Evolutionary conservation across 2,329 filamentous ascomycete species (phyloP).

Genomic region (Simplicillium aogashimaense): DNA sequence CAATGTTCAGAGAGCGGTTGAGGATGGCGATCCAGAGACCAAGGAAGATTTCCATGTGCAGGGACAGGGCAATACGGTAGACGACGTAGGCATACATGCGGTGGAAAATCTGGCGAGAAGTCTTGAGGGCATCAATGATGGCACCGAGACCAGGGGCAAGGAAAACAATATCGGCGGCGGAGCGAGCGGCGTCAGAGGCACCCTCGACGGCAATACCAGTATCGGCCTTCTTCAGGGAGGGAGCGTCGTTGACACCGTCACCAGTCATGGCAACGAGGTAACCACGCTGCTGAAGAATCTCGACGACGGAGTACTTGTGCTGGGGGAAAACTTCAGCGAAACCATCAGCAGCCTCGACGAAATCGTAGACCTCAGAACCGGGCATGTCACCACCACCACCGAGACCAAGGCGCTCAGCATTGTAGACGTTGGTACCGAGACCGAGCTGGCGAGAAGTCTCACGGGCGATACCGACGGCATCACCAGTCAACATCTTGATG

Average conservation of each 20-base stretch:
- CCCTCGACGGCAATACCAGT: constrained; percentile 93
- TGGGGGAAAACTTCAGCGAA: constrained; percentile 93
- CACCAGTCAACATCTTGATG: constrained; percentile 95
- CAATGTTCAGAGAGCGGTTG: constrained; percentile 74
- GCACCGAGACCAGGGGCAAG: constrained; percentile 82
- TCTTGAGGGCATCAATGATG: constrained; percentile 89
- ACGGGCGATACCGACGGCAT: constrained; percentile 85
- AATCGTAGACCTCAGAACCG: constrained; percentile 88
- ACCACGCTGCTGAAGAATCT: constrained; percentile 87
- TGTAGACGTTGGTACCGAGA: constrained; percentile 88
- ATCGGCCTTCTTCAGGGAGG: constrained; percentile 90
- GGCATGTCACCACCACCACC: constrained; percentile 88
- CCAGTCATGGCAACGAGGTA: constrained; percentile 94
- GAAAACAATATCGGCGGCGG: constrained; percentile 89
- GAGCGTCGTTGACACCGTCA: constrained; percentile 91
- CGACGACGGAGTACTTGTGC: constrained; percentile 91
- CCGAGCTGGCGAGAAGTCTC: constrained; percentile 87
- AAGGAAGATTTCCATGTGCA: constrained; percentile 86
- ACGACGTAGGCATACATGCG: constrained; percentile 95
- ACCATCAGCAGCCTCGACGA: constrained; percentile 89
- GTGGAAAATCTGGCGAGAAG: constrained; percentile 89
- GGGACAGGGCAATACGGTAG: constrained; percentile 85
- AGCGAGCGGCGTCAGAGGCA: constrained; percentile 82
- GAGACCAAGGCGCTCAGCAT: constrained; percentile 83
- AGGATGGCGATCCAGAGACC: constrained; percentile 86